These are phyloP conservation scores for Rhodotorula babjevae DNA, from an alignment of 768 basidiomycete genomes.

Conservation along the genomic window DNA sequence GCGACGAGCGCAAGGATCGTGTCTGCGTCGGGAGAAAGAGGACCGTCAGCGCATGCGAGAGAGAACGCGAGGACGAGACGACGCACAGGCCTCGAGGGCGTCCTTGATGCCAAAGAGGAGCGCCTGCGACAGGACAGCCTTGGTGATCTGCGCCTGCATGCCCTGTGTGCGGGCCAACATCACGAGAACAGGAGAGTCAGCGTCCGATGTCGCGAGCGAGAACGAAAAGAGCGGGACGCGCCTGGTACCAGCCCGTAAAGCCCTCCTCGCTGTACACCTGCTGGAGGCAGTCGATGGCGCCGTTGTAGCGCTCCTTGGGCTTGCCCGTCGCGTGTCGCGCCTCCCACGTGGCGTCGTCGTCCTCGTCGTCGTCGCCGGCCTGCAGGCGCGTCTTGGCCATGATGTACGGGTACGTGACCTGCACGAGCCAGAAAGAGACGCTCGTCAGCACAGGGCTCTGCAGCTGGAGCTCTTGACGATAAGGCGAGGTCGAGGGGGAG, in stretches of 20 bases:
- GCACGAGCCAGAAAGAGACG: not conserved
- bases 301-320: slow-evolving; percentile 54
- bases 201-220: too few species aligned
- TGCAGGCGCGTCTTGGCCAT: slow-evolving; percentile 57
- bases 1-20: slow-evolving; percentile 30
- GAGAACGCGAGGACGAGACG: not conserved
- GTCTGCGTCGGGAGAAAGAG: slow-evolving; percentile 16
- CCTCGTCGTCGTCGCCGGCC: slow-evolving; percentile 59
- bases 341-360: slow-evolving; percentile 51
- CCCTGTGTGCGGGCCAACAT: slow-evolving; percentile 55
- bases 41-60: too few species aligned
- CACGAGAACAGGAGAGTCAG: too few species aligned
- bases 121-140: slow-evolving; percentile 92
- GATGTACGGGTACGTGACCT: slow-evolving; percentile 94
- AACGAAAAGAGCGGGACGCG: slow-evolving; percentile 45
- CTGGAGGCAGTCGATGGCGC: slow-evolving; percentile 70
- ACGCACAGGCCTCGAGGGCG: slow-evolving; percentile 64
- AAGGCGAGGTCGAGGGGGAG: too few species aligned
- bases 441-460: too few species aligned
- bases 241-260: slow-evolving; percentile 91
- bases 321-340: slow-evolving; percentile 20
- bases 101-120: slow-evolving; percentile 96
- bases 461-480: too few species aligned
- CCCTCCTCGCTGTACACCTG: slow-evolving; percentile 73
- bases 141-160: slow-evolving; percentile 91